Evolutionary conservation across 805 yeast species (phyloP), one percentile per base, ranked within the genome.

Genomic region (Saturnispora sanitii): DNA sequence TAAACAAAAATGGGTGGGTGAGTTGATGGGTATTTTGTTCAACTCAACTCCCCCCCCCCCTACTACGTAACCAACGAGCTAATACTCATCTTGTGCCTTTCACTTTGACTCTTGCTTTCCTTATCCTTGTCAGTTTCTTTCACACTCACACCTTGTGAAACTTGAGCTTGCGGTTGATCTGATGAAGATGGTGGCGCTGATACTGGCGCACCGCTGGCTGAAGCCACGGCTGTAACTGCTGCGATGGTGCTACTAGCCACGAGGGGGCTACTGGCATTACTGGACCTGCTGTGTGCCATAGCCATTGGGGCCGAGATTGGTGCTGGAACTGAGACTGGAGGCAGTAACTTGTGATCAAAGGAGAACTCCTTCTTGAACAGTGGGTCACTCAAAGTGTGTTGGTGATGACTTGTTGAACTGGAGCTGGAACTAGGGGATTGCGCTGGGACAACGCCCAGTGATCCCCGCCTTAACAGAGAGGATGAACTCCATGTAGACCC

Each of bases 351-450:
- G 18, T 32, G 30, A 17, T 38, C 35, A 28, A 57, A 47, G 29
- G 49, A 53, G 42, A 57, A 57, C 29, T 52, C 57, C 41, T 54
- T 52, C 37, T 56, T 56, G 40, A 57, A 57, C 16, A 56, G 40
- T 11, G 48, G 56, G 29, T 46, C 43, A 25, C 40, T 48, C n/a
- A n/a, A n/a, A n/a, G n/a, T n/a, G n/a, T n/a, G n/a, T n/a, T 25
- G 27, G 11, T 12, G 27, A 25, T 8, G 8, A 8, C 27, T 27
- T 39, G 35, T 19, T 41, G 30, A 15, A 9, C 12, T 7, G 19
- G 17, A 34, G 7, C n/a, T n/a, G n/a, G n/a, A n/a, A n/a, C 42
- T 42, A n/a, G 26, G 36, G 31, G 27, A 19, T 23, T 38, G 31
- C 29, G 35, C 9, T 23, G 34, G 38, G 20, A 35, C 15, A 20